These are phyloP conservation scores for Russula emetica DNA, from an alignment of 768 basidiomycete species.

Conservation along the genomic window DNA sequence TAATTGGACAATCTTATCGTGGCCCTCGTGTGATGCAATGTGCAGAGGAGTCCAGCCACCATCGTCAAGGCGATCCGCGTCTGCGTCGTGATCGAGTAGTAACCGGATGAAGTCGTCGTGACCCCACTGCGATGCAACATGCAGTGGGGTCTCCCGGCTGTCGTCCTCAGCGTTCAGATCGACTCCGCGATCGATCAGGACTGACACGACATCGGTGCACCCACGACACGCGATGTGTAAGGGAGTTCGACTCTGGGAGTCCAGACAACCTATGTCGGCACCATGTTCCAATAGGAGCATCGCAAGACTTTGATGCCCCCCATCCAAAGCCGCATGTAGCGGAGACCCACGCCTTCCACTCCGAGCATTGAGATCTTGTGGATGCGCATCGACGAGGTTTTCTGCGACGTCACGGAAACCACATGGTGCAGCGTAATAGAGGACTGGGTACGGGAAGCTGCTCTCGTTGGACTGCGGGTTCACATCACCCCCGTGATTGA, in stretches of 20 bases:
- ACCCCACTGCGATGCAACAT: background rate
- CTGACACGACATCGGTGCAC: too few relatives aligned
- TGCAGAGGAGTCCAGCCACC: background rate
- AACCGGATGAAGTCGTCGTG: too few relatives aligned
- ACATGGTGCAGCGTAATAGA: too few relatives aligned
- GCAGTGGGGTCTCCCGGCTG: background rate
- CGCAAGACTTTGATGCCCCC: background rate
- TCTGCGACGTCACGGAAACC: too few relatives aligned
- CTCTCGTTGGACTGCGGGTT: accelerated
- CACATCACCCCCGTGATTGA: too few relatives aligned
- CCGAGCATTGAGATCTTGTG: too few relatives aligned
- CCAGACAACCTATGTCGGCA: background rate
- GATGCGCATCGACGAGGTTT: too few relatives aligned
- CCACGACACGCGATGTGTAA: background rate
- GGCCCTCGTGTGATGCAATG: background rate
- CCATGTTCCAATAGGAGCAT: background rate
- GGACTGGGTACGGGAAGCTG: background rate
- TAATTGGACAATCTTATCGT: background rate
- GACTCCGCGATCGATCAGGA: background rate
- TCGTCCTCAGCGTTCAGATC: background rate
- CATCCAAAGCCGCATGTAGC: background rate
- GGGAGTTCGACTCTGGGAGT: background rate
- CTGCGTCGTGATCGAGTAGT: background rate
- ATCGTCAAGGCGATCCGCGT: background rate
- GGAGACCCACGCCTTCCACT: background rate